Percentiles rank a stretch among this genome's conserved stretches.
These are phyloP conservation scores for Colletotrichum sp. DNA, from an alignment of 2,329 filamentous ascomycete species.

Conservation along the genomic window DNA sequence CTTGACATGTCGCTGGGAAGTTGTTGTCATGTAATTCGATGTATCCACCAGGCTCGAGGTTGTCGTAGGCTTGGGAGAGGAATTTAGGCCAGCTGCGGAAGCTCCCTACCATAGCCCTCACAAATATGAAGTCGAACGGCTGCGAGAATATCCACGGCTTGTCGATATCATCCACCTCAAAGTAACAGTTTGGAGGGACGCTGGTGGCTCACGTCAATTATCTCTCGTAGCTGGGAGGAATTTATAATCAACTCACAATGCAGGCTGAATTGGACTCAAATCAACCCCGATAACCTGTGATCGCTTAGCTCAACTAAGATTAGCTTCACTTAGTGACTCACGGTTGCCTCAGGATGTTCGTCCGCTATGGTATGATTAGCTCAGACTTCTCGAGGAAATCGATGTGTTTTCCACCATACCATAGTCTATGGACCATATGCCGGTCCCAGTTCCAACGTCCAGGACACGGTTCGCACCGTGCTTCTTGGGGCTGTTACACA, in stretches of 20 bases:
- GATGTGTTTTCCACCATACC: slow-evolving; percentile 1
- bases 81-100: slow-evolving; percentile 22
- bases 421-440: slow-evolving; percentile 18
- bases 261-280: slow-evolving; percentile 37
- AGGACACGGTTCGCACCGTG: not conserved
- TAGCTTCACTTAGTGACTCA: not conserved
- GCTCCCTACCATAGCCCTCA: not conserved
- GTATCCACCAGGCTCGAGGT: slow-evolving; percentile 36
- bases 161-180: slow-evolving; percentile 42
- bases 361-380: slow-evolving; percentile 23
- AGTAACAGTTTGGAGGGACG: slow-evolving; percentile 48
- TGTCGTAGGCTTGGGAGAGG: not conserved
- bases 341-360: slow-evolving; percentile 32
- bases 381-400: no score
- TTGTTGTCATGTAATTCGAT: slow-evolving; percentile 33
- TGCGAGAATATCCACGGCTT: slow-evolving; percentile 33
- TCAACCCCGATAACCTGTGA: slow-evolving; percentile 31
- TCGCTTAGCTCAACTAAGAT: not conserved
- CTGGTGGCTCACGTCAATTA: slow-evolving; percentile 22
- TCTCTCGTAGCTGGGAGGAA: not conserved
- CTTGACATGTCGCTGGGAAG: slow-evolving; percentile 30
- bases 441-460: not conserved
- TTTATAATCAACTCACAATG: slow-evolving; percentile 20
- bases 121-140: slow-evolving; percentile 33
- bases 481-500: not conserved